Base-by-base conservation (phyloP, 2,329 filamentous ascomycete genomes). In the Exserohilum rostratum region DNA sequence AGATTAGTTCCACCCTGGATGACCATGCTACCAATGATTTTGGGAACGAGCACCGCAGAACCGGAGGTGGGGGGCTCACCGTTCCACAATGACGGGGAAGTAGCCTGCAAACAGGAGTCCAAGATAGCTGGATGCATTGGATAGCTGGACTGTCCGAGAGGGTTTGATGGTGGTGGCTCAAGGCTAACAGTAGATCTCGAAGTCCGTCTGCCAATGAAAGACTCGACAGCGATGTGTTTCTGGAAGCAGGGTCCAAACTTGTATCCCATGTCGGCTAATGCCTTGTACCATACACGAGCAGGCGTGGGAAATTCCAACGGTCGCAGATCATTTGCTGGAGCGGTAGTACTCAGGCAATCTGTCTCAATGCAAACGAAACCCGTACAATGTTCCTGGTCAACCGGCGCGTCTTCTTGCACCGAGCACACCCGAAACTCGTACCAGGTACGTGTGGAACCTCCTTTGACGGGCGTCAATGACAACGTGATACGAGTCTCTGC, bases 41-140 rank as follows among this genome's bases (percentile, higher is more conserved):
- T 17, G 50, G 48, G 12, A 39, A n/a, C n/a, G n/a, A n/a, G n/a
- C n/a, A n/a, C n/a, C n/a, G n/a, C n/a, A n/a, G n/a, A n/a, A n/a
- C n/a, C n/a, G n/a, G n/a, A n/a, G n/a, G n/a, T n/a, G n/a, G n/a
- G n/a, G n/a, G n/a, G n/a, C n/a, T n/a, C n/a, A n/a, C n/a, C 46
- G n/a, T 15, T 15, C 10, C 11, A 3, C 29, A 31, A 15, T 12
- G 44, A 63, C 54, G 67, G 7, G 65, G 49, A 2, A 57, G 51
- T n/a, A 59, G 57, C 52, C 17, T 73, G 71, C 3, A 74, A 59
- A 38, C 66, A 70, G 13, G 47, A 64, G 50, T 73, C 71, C 9
- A 74, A 53, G 3, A 38, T 53, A 17, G 64, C 58, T 5, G 71
- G 71, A 53, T 74, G 70, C 29, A 74, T 50, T 13, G 60, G 48